These are phyloP conservation scores for Ottelia alismoides DNA, from an alignment of 106 monocot genomes.

Conservation along the genomic window DNA sequence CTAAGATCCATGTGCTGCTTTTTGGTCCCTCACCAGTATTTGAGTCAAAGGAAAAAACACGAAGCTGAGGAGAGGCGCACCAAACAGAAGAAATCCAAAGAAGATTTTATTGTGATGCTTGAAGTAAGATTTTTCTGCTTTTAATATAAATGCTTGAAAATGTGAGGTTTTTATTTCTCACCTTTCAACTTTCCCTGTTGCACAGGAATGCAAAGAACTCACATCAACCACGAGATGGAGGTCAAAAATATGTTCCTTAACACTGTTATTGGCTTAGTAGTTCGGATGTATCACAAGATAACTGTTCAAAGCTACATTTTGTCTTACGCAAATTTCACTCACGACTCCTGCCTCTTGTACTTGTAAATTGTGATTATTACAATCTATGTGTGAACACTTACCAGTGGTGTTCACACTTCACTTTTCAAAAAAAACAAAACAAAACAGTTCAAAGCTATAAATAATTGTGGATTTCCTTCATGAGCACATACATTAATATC, in stretches of 20 bases:
- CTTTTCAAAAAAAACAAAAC: too few relatives aligned
- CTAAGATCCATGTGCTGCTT: too few relatives aligned
- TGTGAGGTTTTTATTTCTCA: too few relatives aligned
- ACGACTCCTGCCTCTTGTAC: too few relatives aligned
- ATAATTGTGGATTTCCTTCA: not conserved
- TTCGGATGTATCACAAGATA: too few relatives aligned
- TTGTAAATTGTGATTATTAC: too few relatives aligned
- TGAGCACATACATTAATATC: not conserved
- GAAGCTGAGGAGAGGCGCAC: conserved; percentile 81
- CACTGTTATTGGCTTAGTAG: too few relatives aligned
- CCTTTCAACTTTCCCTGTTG: not conserved
- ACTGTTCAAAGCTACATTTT: too few relatives aligned
- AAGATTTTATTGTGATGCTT: conserved; percentile 82
- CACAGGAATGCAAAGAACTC: conserved; percentile 85
- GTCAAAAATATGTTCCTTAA: conserved; percentile 8
- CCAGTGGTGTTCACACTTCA: not conserved
- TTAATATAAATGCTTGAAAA: too few relatives aligned
- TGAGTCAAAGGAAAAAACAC: conserved; percentile 84
- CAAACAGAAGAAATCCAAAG: conserved; percentile 79
- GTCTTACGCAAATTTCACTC: not conserved
- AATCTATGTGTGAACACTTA: not conserved
- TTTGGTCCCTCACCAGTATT: too few relatives aligned
- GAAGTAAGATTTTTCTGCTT: conserved; percentile 28
- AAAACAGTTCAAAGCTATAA: too few relatives aligned
- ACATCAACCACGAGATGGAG: conserved; percentile 75